phyloP scores from a whole-genome alignment of 495 filamentous ascomycete genomes.

The Tuber calosporum region DNA sequence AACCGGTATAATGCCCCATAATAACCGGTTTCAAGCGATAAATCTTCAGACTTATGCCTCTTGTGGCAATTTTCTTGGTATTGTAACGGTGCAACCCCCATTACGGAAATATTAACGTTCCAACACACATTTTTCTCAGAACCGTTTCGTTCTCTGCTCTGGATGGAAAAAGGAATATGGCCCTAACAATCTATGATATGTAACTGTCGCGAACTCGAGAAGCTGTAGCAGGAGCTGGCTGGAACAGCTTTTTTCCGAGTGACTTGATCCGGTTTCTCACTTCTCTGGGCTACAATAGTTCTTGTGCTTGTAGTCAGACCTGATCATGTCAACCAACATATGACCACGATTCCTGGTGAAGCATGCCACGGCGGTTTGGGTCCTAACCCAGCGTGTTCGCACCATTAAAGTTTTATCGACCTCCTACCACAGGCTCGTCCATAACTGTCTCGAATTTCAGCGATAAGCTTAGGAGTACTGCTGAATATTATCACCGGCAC shows the following conservation, averaged over 20 bases:
- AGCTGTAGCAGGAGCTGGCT: neutral
- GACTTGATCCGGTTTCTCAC: neutral
- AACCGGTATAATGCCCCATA: neutral
- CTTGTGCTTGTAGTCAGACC: neutral
- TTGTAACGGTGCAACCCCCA: neutral
- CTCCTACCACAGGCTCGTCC: neutral
- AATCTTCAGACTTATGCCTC: neutral
- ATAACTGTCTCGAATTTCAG: neutral
- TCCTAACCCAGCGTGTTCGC: neutral
- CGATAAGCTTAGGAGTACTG: neutral
- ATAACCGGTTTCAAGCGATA: neutral
- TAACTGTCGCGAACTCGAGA: neutral
- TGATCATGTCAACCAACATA: neutral
- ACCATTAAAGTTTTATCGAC: neutral
- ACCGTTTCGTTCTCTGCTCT: neutral
- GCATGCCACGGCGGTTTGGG: neutral
- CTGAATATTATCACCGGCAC: neutral
- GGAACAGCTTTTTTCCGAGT: constrained; percentile 1
- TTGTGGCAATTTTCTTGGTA: neutral
- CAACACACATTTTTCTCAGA: neutral
- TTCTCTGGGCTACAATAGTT: too few species aligned
- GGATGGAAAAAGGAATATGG: neutral
- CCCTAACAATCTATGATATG: neutral
- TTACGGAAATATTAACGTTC: neutral
- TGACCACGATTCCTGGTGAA: neutral